Conservation (phyloP, 805 yeast species). For the Tetrapisispora iriomotensis region DNA sequence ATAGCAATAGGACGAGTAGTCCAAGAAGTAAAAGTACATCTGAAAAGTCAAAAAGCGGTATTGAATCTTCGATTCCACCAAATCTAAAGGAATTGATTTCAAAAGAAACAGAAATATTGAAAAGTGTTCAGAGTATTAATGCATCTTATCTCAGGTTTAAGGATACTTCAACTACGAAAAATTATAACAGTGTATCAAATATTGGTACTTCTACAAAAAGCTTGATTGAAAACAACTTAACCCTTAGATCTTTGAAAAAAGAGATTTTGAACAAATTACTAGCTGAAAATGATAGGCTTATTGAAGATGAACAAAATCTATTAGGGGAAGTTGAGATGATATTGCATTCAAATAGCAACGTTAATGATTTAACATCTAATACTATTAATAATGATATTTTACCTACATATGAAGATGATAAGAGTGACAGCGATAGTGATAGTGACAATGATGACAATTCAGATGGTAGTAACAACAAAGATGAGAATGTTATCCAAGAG, state of each 20-base stretch:
- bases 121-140: slow-evolving; percentile 15
- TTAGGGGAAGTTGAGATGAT: slow-evolving; percentile 21
- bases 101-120: slow-evolving; percentile 14
- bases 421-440: slow-evolving; percentile 16
- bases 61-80: slow-evolving; percentile 24
- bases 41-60: slow-evolving; percentile 7
- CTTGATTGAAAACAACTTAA: slow-evolving; percentile 22
- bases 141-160: slow-evolving; percentile 25
- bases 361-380: not conserved
- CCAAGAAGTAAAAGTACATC: not conserved
- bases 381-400: slow-evolving; percentile 11
- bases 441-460: slow-evolving; percentile 12
- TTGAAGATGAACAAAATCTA: slow-evolving; percentile 24
- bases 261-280: slow-evolving; percentile 19
- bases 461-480: slow-evolving; percentile 1
- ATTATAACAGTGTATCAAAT: slow-evolving; percentile 25
- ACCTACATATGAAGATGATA: slow-evolving; percentile 24
- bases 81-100: slow-evolving; percentile 24
- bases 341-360: slow-evolving; percentile 19
- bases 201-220: slow-evolving; percentile 24
- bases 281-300: slow-evolving; percentile 16
- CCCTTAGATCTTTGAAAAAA: slow-evolving; percentile 19
- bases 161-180: slow-evolving; percentile 20
- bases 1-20: slow-evolving; percentile 4
- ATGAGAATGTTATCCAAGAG: not conserved